These are phyloP conservation scores for Fraxinus greggii DNA, from an alignment of 305 asterid genomes.

Conservation along the genomic window DNA sequence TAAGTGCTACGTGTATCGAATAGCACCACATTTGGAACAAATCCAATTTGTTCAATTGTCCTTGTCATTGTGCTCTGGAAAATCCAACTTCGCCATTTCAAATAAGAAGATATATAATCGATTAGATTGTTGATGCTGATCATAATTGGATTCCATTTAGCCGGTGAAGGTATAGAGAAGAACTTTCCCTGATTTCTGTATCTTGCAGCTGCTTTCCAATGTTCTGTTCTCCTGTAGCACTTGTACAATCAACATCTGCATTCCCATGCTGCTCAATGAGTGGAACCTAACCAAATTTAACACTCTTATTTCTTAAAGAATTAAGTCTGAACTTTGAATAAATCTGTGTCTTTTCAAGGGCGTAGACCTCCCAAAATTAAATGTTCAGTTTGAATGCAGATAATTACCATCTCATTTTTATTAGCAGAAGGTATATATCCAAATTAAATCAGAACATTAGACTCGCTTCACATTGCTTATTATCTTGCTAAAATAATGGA, in stretches of 20 bases:
- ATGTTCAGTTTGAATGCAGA: background rate
- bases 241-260: background rate
- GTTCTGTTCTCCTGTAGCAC: background rate
- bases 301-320: background rate
- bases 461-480: background rate
- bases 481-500: background rate
- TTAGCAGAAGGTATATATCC: background rate
- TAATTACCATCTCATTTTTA: background rate
- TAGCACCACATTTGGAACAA: background rate
- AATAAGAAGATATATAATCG: background rate
- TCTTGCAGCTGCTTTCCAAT: background rate
- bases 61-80: background rate
- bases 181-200: background rate
- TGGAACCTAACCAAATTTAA: background rate
- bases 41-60: background rate
- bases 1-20: background rate
- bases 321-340: background rate
- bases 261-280: background rate
- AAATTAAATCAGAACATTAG: background rate
- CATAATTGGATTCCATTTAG: background rate
- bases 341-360: background rate
- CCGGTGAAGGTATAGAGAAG: background rate
- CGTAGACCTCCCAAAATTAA: background rate
- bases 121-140: background rate
- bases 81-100: background rate